Conservation (phyloP, 179 eudicot genomes). For the Nepenthes alata region DNA sequence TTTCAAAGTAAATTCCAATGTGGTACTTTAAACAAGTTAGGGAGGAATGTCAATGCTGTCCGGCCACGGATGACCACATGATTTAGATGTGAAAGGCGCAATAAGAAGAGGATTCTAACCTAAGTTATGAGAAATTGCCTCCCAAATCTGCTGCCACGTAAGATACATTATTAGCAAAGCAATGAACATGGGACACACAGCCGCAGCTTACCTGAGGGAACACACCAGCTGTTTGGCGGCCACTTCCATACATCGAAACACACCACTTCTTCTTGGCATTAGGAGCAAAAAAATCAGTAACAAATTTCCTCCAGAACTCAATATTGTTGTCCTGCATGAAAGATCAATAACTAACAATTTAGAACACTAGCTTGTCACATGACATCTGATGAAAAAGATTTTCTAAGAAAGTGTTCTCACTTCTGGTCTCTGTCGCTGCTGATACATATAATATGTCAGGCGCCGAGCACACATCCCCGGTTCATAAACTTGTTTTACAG, state of each 20-base stretch:
- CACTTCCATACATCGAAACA: conserved; percentile 95
- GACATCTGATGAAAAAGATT: not conserved
- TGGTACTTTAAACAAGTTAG: no score
- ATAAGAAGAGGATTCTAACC: no score
- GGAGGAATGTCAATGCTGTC: no score
- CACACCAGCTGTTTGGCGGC: conserved; percentile 93
- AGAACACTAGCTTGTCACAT: not conserved
- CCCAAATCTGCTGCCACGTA: no score
- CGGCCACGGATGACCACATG: no score
- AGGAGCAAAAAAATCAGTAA: conserved; percentile 80
- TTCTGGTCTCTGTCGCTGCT: conserved; percentile 89
- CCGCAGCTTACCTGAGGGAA: conserved; percentile 69
- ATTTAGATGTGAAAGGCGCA: no score
- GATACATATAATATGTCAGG: conserved; percentile 80
- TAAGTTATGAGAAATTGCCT: no score
- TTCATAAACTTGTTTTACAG: conserved; percentile 64
- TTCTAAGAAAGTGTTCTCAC: conserved; percentile 27
- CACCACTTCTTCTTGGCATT: conserved; percentile 99
- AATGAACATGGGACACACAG: not conserved
- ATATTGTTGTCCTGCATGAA: conserved; percentile 75
- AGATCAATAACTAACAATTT: not conserved
- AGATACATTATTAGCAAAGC: not conserved
- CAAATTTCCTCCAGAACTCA: conserved; percentile 94
- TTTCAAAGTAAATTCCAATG: not conserved
- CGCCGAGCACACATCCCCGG: conserved; percentile 94